Conservation (phyloP, 257 asterid genomes). For the Salvia hispanica region DNA sequence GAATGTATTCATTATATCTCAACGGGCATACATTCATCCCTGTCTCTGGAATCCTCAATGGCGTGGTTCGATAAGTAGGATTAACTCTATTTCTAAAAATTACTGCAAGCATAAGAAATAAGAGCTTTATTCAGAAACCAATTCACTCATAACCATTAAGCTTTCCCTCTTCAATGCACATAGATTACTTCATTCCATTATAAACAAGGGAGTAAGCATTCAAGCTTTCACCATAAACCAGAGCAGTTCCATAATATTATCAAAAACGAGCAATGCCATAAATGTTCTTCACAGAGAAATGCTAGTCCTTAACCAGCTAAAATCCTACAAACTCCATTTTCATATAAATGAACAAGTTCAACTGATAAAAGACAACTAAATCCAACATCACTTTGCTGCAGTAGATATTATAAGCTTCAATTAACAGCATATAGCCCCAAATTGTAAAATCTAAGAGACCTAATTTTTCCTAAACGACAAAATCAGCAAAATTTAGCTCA, state of each 20-base stretch:
- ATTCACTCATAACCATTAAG: not conserved
- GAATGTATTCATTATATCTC: constrained; percentile 74
- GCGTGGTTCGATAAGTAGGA: constrained; percentile 57
- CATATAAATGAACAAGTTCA: not conserved
- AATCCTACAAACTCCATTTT: not conserved
- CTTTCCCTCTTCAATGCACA: not conserved
- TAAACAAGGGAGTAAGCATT: not conserved
- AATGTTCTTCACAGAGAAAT: constrained; percentile 16
- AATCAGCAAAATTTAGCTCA: not conserved
- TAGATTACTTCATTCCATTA: not conserved
- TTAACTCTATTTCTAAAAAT: constrained; percentile 62
- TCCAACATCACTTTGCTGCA: not conserved
- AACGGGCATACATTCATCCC: constrained; percentile 82
- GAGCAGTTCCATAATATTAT: constrained; percentile 11
- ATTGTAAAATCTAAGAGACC: not conserved
- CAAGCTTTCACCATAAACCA: not conserved
- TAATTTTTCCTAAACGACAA: constrained; percentile 5
- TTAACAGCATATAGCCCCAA: not conserved
- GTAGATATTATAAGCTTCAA: constrained; percentile 11
- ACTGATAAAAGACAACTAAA: constrained; percentile 1
- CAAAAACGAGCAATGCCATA: constrained; percentile 7
- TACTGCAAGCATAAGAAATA: constrained; percentile 33
- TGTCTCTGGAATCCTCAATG: constrained; percentile 60
- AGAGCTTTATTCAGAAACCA: constrained; percentile 14
- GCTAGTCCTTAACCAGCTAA: constrained; percentile 12